Base-by-base conservation (phyloP, 306 rosid species). In the Lathyrus oleraceus region DNA sequence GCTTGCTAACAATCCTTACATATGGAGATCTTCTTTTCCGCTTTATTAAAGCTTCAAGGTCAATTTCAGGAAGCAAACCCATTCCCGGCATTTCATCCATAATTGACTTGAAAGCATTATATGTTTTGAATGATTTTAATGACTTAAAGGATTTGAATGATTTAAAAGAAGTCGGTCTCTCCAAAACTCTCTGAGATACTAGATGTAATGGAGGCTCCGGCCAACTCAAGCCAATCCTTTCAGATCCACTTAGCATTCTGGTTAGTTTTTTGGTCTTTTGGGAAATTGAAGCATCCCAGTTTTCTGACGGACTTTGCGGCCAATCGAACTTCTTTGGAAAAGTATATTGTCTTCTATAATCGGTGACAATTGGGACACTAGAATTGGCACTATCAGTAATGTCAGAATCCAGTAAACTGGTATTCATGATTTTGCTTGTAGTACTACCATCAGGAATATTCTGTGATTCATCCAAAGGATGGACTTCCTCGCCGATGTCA, bases 1-100 rank as follows among this genome's bases (percentile, higher is more conserved):
- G 99, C 83, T 95, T 95, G 61, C 99, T 95, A 76, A 91, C 93
- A 70, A 95, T 91, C 86, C 99, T 91, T 59, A 95, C 95, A 76
- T 81, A 95, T 10, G 91, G 65, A 38, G 97, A 83, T 72, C 87
- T 83, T 87, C 95, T 85, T 87, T 85, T 91, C 66, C 85, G 83
- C 80, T 85, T 95, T 82, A 87, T 74, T 56, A 95, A 85, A 76
- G 89, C 67, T 73, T 95, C 95, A 39, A 95, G 92, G 76, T 95
- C 96, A 77, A 87, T 83, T 69, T 91, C 97, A 53, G 84, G 84
- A 82, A 91, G 87, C 58, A 83, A 71, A 36, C 83, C 76, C 15
- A 82, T 8, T 35, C 82, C 83, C 52, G 92, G 76, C 59, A 64
- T 64, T 39, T 72, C 91, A 78, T 81, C 82, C 47, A 73, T 78